phyloP scores from a whole-genome alignment of 805 yeast species.

The Saturnispora gosingensis region DNA sequence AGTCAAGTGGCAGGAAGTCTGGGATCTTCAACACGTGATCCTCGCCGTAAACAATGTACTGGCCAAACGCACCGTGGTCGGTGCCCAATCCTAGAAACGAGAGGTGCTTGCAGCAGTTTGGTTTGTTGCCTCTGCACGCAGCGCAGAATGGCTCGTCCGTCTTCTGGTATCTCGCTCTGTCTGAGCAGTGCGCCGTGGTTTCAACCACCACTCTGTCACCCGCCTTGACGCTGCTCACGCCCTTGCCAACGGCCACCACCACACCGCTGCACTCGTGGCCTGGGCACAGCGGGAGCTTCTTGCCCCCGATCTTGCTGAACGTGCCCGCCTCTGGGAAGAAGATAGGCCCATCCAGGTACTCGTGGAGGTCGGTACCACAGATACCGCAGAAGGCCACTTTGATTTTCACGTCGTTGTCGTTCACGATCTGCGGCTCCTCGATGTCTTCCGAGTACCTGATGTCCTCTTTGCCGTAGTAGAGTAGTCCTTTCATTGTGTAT shows the following conservation, averaged over 20 bases:
- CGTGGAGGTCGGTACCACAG: conserved; percentile 56
- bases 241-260: conserved; percentile 34
- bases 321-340: conserved; percentile 32
- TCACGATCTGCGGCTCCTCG: conserved; percentile 19
- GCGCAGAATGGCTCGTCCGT: conserved; percentile 30
- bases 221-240: conserved; percentile 33
- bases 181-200: conserved; percentile 46
- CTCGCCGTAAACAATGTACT: conserved; percentile 30
- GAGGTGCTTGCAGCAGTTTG: conserved; percentile 37
- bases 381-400: conserved; percentile 44
- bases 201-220: conserved; percentile 59
- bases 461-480: conserved; percentile 38
- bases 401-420: conserved; percentile 24
- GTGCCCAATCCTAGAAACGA: conserved; percentile 43
- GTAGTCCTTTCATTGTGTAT: conserved; percentile 36
- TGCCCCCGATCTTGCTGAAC: conserved; percentile 32
- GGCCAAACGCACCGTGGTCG: conserved; percentile 38
- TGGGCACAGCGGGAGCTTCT: conserved; percentile 27
- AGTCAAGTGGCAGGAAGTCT: conserved; percentile 25
- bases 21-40: conserved; percentile 29
- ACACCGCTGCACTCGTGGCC: conserved; percentile 30
- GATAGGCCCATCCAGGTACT: conserved; percentile 49
- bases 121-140: conserved; percentile 34
- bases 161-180: conserved; percentile 26
- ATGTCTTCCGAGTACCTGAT: conserved; percentile 32